Evolutionary conservation across 2,329 filamentous ascomycete species (phyloP).

Genomic region (Teratosphaeria viscida): DNA sequence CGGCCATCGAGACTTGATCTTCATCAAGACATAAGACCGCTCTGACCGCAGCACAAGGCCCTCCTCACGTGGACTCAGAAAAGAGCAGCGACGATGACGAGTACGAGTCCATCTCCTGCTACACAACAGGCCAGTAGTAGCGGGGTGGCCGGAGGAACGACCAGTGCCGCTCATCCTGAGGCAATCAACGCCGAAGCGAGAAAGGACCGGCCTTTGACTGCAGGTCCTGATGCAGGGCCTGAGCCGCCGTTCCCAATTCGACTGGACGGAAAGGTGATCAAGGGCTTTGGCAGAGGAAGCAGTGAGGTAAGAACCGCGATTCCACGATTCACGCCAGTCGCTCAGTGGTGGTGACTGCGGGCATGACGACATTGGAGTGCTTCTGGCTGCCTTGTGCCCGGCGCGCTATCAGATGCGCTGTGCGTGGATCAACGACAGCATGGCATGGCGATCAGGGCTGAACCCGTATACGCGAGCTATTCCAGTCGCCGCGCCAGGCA

Average conservation of each 20-base stretch:
- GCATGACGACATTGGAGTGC: neutral
- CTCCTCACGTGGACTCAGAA: neutral
- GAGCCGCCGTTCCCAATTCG: conserved; percentile 69
- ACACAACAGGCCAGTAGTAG: neutral
- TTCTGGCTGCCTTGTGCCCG: neutral
- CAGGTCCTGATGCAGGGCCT: conserved; percentile 65
- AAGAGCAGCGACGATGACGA: neutral
- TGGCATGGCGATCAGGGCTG: neutral
- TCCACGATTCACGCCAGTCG: neutral
- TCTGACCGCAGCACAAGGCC: neutral
- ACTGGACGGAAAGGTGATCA: conserved; percentile 78
- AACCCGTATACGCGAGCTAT: neutral
- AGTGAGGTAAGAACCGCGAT: conserved; percentile 57
- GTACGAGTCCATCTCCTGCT: neutral
- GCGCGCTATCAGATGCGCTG: neutral
- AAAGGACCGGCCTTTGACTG: conserved; percentile 51
- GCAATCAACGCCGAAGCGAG: conserved; percentile 32
- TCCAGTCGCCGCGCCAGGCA: neutral
- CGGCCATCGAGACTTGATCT: neutral
- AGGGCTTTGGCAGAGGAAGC: conserved; percentile 86
- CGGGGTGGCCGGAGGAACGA: neutral
- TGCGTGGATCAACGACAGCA: neutral
- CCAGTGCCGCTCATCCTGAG: conserved; percentile 7
- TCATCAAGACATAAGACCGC: neutral
- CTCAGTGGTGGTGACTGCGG: neutral